Conservation (phyloP, 176 grass and related monocot species). For the Saccharum officinarum region DNA sequence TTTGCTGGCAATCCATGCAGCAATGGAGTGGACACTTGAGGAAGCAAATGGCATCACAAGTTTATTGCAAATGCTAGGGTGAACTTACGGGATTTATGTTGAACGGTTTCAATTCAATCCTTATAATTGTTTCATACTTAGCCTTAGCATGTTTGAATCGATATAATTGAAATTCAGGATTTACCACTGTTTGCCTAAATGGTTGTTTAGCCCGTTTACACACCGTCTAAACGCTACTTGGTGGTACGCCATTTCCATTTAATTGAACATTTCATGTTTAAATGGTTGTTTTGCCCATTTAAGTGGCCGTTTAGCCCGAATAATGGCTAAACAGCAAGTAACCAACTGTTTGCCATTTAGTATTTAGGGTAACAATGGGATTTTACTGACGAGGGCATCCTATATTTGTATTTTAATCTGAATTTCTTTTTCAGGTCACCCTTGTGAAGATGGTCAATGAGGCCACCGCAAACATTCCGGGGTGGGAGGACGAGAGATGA, state of each 20-base stretch:
- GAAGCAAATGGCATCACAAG: neutral
- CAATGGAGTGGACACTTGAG: neutral
- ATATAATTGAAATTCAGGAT: neutral
- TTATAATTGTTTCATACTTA: neutral
- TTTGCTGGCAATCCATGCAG: neutral
- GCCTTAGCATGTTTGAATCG: neutral
- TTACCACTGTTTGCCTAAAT: neutral
- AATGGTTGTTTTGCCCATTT: neutral
- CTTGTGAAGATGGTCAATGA: constrained; percentile 98
- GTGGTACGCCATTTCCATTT: neutral
- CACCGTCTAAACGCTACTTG: neutral
- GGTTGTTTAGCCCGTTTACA: neutral
- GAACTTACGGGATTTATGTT: neutral
- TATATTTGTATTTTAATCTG: neutral
- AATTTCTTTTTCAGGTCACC: constrained; percentile 59
- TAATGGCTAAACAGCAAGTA: neutral
- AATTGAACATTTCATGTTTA: neutral
- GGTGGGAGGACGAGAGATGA: constrained; percentile 80
- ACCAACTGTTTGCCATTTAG: neutral
- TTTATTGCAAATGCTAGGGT: neutral
- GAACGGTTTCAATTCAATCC: neutral
- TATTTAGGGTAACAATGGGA: neutral
- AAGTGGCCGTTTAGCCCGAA: neutral
- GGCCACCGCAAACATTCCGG: constrained; percentile 78
- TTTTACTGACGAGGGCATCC: neutral